Evolutionary conservation across 1,284 basidiomycete species (phyloP), one percentile per base, ranked within the genome.

Genomic region (Bjerkandera adusta): DNA sequence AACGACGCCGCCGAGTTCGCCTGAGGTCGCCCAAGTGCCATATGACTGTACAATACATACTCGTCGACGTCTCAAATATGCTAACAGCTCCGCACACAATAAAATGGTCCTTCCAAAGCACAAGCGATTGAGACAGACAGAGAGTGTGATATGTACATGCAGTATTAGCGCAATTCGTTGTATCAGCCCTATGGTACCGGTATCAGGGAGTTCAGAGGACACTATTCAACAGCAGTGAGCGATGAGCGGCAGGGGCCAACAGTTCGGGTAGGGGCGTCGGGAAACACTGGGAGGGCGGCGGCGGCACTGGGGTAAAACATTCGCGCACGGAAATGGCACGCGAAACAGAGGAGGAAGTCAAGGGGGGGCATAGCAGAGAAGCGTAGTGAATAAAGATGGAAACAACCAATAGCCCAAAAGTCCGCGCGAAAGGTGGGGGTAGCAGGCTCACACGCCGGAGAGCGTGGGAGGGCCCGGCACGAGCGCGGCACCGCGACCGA

Each of bases 381-480:
- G 59, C 50, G 57, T 66, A 72, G 65, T 67, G 65, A 66, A 73
- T 72, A 72, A 73, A 70, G 66, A 73, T 62, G 64, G 30, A 62
- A 65, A 71, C 77, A 79, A 80, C 77, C 73, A 81, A 79, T 72
- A 80, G 75, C 79, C 78, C 77, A 79, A 72, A 54, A 57, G 46
- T 60, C 63, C 61, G 60, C 57, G 55, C 49, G 47, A 52, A 45
- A 48, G 43, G 25, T 43, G 41, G 35, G 48, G 36, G 49, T 37
- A 39, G 33, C 42, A 43, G 37, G 46, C 22, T 22, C 38, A 34
- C 45, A 41, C 30, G 13, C 36, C 13, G 21, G 42, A 33, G 40
- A 21, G 33, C 25, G 35, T n/a, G n/a, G n/a, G 47, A 34, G 24
- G 39, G 30, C 33, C 20, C 25, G 30, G 32, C 15, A 25, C 15